phyloP scores from a whole-genome alignment of 805 yeast genomes.

The Kazachstania psychrophila region DNA sequence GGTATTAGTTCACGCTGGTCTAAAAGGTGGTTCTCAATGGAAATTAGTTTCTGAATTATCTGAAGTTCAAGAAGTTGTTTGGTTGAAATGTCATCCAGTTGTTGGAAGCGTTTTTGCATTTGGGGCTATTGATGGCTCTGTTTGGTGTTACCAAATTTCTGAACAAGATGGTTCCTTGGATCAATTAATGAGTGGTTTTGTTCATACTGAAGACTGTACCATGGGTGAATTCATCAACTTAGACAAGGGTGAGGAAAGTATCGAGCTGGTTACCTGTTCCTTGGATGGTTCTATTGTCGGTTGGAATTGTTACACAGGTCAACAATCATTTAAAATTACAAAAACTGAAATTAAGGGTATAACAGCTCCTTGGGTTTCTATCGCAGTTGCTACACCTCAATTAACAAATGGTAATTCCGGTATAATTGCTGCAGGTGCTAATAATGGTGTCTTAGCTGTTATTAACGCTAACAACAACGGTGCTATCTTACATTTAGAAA shows the following conservation, averaged over 20 bases:
- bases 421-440: conserved; percentile 69
- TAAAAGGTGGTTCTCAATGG: conserved; percentile 82
- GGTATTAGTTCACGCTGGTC: conserved; percentile 59
- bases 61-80: conserved; percentile 83
- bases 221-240: conserved; percentile 65
- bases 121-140: conserved; percentile 88
- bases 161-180: conserved; percentile 41
- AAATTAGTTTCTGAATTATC: conserved; percentile 55
- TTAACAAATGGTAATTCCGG: conserved; percentile 40
- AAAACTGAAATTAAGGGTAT: conserved; percentile 59
- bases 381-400: conserved; percentile 33
- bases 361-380: conserved; percentile 85
- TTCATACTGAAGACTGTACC: conserved; percentile 74
- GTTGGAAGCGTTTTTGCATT: conserved; percentile 71
- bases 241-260: conserved; percentile 44
- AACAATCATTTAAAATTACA: conserved; percentile 56
- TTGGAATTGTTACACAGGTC: conserved; percentile 83
- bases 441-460: conserved; percentile 80
- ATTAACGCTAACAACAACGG: conserved; percentile 64
- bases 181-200: conserved; percentile 68
- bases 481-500: conserved; percentile 52
- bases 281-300: conserved; percentile 80
- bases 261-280: conserved; percentile 63
- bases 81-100: conserved; percentile 74
- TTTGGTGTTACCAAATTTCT: conserved; percentile 82